Conservation (phyloP, 2,329 filamentous ascomycete genomes). For the Fusarium luffae region DNA sequence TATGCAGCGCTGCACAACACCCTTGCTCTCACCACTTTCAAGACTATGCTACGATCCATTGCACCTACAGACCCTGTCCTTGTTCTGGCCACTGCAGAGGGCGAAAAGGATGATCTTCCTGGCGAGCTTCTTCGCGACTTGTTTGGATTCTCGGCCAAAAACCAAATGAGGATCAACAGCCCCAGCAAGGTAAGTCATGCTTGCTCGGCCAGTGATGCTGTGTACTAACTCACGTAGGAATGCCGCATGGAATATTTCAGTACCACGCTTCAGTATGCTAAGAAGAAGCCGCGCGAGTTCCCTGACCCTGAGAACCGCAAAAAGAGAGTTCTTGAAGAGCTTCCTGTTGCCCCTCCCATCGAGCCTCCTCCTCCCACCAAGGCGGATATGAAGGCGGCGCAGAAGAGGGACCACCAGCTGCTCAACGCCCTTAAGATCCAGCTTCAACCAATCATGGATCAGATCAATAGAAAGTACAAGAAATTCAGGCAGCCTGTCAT, state of each 20-base stretch:
- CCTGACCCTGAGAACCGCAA: slow-evolving; percentile 88
- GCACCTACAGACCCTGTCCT: slow-evolving; percentile 92
- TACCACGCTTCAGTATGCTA: slow-evolving; percentile 78
- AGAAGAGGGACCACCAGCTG: slow-evolving; percentile 83
- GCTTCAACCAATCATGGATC: slow-evolving; percentile 96
- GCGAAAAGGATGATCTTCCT: slow-evolving; percentile 70
- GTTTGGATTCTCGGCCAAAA: slow-evolving; percentile 87
- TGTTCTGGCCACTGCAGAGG: slow-evolving; percentile 85
- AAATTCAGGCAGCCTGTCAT: slow-evolving; percentile 87
- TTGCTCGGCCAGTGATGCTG: neutral
- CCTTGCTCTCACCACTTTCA: slow-evolving; percentile 82
- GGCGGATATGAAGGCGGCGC: slow-evolving; percentile 82
- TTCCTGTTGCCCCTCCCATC: slow-evolving; percentile 79
- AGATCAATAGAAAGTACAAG: slow-evolving; percentile 89
- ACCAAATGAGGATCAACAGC: slow-evolving; percentile 75
- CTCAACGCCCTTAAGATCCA: slow-evolving; percentile 89
- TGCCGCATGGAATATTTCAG: slow-evolving; percentile 84
- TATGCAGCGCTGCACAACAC: slow-evolving; percentile 72
- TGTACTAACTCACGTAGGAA: slow-evolving; percentile 50
- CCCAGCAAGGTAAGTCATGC: slow-evolving; percentile 69
- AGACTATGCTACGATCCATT: slow-evolving; percentile 82
- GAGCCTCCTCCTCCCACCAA: slow-evolving; percentile 76
- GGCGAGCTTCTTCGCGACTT: slow-evolving; percentile 76
- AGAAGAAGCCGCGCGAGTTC: slow-evolving; percentile 84
- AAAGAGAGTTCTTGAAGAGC: slow-evolving; percentile 80